Base-by-base conservation (phyloP, 2,329 filamentous ascomycete species). In the Sphaerostilbella broomeana region DNA sequence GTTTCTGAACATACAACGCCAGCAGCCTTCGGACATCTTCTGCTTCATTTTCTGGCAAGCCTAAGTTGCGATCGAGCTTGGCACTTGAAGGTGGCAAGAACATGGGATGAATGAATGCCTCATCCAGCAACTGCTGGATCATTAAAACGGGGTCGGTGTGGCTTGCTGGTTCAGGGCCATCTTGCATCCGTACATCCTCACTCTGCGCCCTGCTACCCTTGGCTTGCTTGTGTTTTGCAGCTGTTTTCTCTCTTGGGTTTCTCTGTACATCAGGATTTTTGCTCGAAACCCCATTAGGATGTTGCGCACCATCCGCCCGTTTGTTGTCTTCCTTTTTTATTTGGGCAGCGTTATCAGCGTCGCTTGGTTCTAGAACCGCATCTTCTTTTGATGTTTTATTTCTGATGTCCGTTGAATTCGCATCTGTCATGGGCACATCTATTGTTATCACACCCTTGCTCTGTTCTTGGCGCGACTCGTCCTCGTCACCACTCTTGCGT, bases 1-100 rank as follows among this genome's bases (percentile, higher is more conserved):
- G 86, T 59, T 90, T 90, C 53, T 90, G 86, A 18, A 90, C 79
- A 56, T 86, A 90, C 9, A 86, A 65, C 48, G 86, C 74, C 34
- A 92, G 69, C 13, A 88, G 63, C 42, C 81, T 75, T 43, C 86
- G 78, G 29, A 86, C 79, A 44, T 92, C 84, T 48, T 89, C 84
- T 1, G 86, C 86, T 62, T 92, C 86, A 18, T 69, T 63, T 13
- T 79, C 70, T 1, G 85, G 84, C 3, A 94, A 72, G 2, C 82
- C 82, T 26, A 85, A 65, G 55, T 88, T 79, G 40, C 80, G 72
- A 56, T 89, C 81, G 2, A 81, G 73, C 38, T 73, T 70, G 17
- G 77, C 74, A 21, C 74, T 66, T 18, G 64, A 56, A 0, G 86
- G 82, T 24, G 81, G 75, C 29, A 79, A 60, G 60, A 87, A 94